Conservation (phyloP, 1,284 basidiomycete species). For the Irpex sp. region DNA sequence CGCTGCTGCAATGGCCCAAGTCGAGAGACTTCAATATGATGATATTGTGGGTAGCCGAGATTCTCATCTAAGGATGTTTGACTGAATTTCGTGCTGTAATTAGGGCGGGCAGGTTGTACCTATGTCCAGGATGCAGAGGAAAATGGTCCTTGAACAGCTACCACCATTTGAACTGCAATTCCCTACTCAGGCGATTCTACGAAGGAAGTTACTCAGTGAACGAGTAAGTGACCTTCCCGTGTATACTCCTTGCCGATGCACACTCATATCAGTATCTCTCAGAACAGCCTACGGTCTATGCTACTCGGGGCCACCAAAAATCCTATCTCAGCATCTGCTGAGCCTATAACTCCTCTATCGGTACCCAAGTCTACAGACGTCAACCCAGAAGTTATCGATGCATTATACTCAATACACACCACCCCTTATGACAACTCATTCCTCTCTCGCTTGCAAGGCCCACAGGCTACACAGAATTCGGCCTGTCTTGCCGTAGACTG, state of each 20-base stretch:
- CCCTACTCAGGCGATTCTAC: slow-evolving; percentile 7
- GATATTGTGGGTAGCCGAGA: slow-evolving; percentile 15
- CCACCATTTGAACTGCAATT: neutral
- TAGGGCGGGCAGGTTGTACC: slow-evolving; percentile 8
- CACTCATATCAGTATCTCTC: neutral
- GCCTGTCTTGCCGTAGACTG: slow-evolving; percentile 54
- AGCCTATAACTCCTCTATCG: slow-evolving; percentile 14
- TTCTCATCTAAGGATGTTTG: neutral
- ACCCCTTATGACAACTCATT: slow-evolving; percentile 63
- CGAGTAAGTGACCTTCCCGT: slow-evolving; percentile 8
- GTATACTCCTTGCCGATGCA: neutral
- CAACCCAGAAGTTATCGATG: slow-evolving; percentile 44
- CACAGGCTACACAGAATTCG: slow-evolving; percentile 6
- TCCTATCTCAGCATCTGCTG: slow-evolving; percentile 9
- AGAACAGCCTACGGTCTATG: slow-evolving; percentile 18
- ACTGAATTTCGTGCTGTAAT: neutral
- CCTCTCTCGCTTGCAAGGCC: slow-evolving; percentile 50
- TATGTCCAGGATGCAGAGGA: slow-evolving; percentile 13
- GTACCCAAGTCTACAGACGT: slow-evolving; percentile 14
- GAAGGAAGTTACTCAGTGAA: slow-evolving; percentile 12
- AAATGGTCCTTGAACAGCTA: slow-evolving; percentile 9
- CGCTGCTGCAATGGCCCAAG: slow-evolving; percentile 13
- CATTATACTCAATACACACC: slow-evolving; percentile 47
- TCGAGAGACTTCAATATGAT: slow-evolving; percentile 10
- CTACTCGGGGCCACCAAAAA: slow-evolving; percentile 10